Evolutionary conservation across 352 stramenopile species (phyloP), one percentile per base, ranked within the genome.

Genomic region (Peronospora belbahrii): DNA sequence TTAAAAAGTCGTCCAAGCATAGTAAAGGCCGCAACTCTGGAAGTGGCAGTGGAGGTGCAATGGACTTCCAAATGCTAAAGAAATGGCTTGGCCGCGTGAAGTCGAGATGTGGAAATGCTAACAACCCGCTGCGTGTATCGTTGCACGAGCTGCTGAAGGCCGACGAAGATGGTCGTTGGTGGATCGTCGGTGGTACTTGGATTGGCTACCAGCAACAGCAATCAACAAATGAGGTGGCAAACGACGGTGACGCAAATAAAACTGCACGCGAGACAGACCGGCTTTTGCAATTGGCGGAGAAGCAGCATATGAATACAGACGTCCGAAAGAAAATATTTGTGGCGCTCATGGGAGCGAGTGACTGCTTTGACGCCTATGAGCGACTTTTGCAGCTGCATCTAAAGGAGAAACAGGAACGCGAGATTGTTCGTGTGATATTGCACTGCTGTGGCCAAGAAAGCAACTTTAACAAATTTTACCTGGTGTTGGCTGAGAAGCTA

Each of bases 281-380:
- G 27, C 61, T 99, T 8, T 41, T 97, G 10, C 71, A 90, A 34
- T 69, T 98, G 18, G 95, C 95, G 24, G 78, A 93, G 17, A 97
- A 97, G 61, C 90, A 97, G 63, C 88, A 93, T 51, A 98, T 99
- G 95, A 98, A 98, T 58, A 98, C 94, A 20, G 77, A 98, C 52
- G 70, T 95, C 19, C 88, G 94, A 33, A 84, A 94, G 49, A 82
- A 93, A 28, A 97, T 98, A 43, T 98, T 98, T 59, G 96, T 96
- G 42, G 95, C 96, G 20, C 90, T 99, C 55, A 98, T 99, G 91
- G 88, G 87, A 19, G 92, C 85, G 13, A 72, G 80, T 17, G 96
- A 98, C 62, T 97, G 81, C 48, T 75, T 98, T 35, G 95, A 98
- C 64, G 91, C 94, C 1, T 97, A 98, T 59, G 94, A 98, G 58